Evolutionary conservation across 495 filamentous ascomycete genomes (phyloP), one percentile per base, ranked within the genome.

Genomic region (Astrothelium macrocarpum): DNA sequence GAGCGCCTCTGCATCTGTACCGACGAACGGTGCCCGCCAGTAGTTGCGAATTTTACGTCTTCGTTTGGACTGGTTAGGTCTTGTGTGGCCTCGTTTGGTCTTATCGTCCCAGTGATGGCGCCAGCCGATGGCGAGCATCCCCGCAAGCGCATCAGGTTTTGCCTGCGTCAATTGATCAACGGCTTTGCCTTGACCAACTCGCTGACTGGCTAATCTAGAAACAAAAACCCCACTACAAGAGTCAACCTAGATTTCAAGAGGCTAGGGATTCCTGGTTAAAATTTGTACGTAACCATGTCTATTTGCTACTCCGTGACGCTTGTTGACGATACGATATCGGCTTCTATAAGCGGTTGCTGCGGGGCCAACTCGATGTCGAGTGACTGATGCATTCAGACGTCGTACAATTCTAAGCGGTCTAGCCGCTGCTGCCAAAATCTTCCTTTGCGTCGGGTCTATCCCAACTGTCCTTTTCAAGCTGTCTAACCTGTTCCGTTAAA

Each of bases 381-480:
- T 14, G 14, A n/a, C n/a, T n/a, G n/a, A n/a, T n/a, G n/a, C n/a
- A n/a, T n/a, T n/a, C n/a, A 39, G 14, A 39, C 5, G 34, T 39
- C 14, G 34, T 39, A 29, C 49, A 12, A 28, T 11, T 29, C 29
- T 25, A 56, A 56, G 49, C 20, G 23, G 49, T 29, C 49, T 56
- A 25, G 29, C 49, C 49, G 49, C 49, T 80, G 63, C 77, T 81
- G 4, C 89, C 89, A 45, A 84, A 69, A 74, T 91, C 87, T 71
- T 91, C 88, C 34, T 85, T 80, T 4, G 89, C 88, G 74, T 83
- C 86, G 23, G 73, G 70, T 61, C 83, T 74, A 76, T 94, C 82
- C 91, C 91, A 95, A 59, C 83, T 93, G 61, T 79, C 80, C 64
- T 80, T 78, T 76, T 95, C 91, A 46, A 96, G 71, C 53, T 62